These are phyloP conservation scores for Tolypocladium pustulatum DNA, from an alignment of 2,329 filamentous ascomycete species.

Conservation along the genomic window DNA sequence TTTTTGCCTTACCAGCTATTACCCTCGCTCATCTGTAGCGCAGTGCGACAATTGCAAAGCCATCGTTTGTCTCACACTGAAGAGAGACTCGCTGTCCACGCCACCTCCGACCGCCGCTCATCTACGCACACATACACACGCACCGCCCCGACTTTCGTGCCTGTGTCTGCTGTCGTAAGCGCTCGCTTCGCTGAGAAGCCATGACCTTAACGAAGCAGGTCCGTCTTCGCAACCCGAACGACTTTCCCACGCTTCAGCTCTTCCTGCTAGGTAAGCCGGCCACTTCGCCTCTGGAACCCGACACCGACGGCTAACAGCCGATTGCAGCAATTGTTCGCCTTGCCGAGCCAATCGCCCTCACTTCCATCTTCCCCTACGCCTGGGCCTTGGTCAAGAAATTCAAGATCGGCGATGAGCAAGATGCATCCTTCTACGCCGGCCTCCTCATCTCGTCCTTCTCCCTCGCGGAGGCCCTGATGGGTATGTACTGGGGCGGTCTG, in stretches of 20 bases:
- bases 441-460: constrained; percentile 80
- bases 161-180: constrained; percentile 34
- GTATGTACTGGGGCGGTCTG: constrained; percentile 78
- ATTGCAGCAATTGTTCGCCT: constrained; percentile 75
- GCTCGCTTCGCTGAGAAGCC: constrained; percentile 26
- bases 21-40: neutral
- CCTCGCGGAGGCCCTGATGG: constrained; percentile 70
- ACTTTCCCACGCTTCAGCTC: constrained; percentile 73
- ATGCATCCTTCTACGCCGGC: constrained; percentile 83
- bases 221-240: constrained; percentile 51
- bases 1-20: neutral
- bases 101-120: neutral
- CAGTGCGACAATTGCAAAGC: neutral
- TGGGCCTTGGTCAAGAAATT: constrained; percentile 75
- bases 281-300: neutral
- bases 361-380: constrained; percentile 87
- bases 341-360: constrained; percentile 85
- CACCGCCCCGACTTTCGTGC: constrained; percentile 13
- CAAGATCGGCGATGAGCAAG: constrained; percentile 56
- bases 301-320: constrained; percentile 8
- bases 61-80: neutral
- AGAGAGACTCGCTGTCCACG: neutral
- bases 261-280: constrained; percentile 64
- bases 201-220: constrained; percentile 43
- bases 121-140: constrained; percentile 12